These are phyloP conservation scores for Rugonectria rugulosa DNA, from an alignment of 2,329 filamentous ascomycete species.

Conservation along the genomic window DNA sequence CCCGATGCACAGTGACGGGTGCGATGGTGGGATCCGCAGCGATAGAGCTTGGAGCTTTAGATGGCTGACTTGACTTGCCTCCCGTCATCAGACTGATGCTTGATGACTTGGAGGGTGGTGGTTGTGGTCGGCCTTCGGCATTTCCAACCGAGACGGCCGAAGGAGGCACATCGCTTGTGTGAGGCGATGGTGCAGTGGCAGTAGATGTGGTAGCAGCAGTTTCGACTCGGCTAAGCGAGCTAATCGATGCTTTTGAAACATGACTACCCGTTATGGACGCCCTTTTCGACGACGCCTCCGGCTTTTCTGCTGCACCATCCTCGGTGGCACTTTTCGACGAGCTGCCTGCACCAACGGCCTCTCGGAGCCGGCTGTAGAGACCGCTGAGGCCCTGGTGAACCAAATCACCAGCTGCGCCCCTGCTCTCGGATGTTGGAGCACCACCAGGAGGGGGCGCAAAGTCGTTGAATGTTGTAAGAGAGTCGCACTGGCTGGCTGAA, in stretches of 20 bases:
- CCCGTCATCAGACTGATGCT: constrained; percentile 56
- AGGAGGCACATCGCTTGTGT: constrained; percentile 48
- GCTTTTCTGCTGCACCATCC: constrained; percentile 37
- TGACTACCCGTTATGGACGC: constrained; percentile 51
- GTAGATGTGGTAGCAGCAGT: constrained; percentile 44
- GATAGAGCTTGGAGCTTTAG: constrained; percentile 52
- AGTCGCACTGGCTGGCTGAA: constrained; percentile 83
- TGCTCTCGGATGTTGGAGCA: constrained; percentile 68
- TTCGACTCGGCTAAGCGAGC: constrained; percentile 52
- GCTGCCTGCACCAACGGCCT: constrained; percentile 77
- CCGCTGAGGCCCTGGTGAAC: constrained; percentile 89
- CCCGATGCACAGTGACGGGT: constrained; percentile 59
- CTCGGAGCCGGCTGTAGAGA: constrained; percentile 84
- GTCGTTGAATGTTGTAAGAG: constrained; percentile 93
- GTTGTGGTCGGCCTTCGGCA: constrained; percentile 51
- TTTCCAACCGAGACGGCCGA: constrained; percentile 43
- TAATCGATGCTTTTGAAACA: constrained; percentile 50
- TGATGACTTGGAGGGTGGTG: constrained; percentile 55
- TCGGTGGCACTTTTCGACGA: constrained; percentile 47
- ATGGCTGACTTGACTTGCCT: constrained; percentile 54
- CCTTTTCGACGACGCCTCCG: constrained; percentile 50
- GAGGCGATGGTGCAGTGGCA: constrained; percentile 39
- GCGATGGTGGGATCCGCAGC: constrained; percentile 54
- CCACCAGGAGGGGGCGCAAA: constrained; percentile 76
- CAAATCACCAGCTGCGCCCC: constrained; percentile 73